These are phyloP conservation scores for Flaveria robusta DNA, from an alignment of 129 eudicot genomes.

Conservation along the genomic window DNA sequence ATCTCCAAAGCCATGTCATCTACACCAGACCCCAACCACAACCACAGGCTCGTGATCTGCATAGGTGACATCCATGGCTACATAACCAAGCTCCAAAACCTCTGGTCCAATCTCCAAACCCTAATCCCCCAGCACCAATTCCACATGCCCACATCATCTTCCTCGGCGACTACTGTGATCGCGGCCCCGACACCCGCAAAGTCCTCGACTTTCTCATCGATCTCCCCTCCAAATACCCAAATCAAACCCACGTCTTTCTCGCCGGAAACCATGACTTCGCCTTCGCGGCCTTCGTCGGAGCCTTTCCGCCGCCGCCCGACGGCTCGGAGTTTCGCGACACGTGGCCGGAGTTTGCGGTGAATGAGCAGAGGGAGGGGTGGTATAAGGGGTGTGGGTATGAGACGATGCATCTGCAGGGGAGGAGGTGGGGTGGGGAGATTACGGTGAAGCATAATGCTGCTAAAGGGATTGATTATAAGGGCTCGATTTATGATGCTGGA, in stretches of 20 bases:
- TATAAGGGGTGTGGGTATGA: slow-evolving; percentile 64
- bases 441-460: slow-evolving; percentile 49
- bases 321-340: slow-evolving; percentile 59
- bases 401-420: slow-evolving; percentile 80
- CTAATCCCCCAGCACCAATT: slow-evolving; percentile 27
- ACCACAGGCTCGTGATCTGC: slow-evolving; percentile 26
- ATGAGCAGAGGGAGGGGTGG: slow-evolving; percentile 88
- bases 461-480: slow-evolving; percentile 64
- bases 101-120: slow-evolving; percentile 43
- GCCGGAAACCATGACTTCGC: slow-evolving; percentile 86
- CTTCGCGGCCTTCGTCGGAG: slow-evolving; percentile 75
- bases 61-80: slow-evolving; percentile 48
- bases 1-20: not conserved
- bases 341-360: slow-evolving; percentile 61
- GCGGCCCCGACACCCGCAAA: slow-evolving; percentile 64
- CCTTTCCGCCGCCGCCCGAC: slow-evolving; percentile 53
- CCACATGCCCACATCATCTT: slow-evolving; percentile 47
- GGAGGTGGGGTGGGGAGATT: slow-evolving; percentile 80
- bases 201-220: slow-evolving; percentile 67
- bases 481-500: slow-evolving; percentile 71
- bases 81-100: slow-evolving; percentile 38
- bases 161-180: slow-evolving; percentile 89
- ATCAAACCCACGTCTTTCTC: slow-evolving; percentile 75
- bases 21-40: not conserved
- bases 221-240: slow-evolving; percentile 72